Evolutionary conservation across 2,329 filamentous ascomycete species (phyloP), one percentile per base, ranked within the genome.

Genomic region (Cercospora berteroae): DNA sequence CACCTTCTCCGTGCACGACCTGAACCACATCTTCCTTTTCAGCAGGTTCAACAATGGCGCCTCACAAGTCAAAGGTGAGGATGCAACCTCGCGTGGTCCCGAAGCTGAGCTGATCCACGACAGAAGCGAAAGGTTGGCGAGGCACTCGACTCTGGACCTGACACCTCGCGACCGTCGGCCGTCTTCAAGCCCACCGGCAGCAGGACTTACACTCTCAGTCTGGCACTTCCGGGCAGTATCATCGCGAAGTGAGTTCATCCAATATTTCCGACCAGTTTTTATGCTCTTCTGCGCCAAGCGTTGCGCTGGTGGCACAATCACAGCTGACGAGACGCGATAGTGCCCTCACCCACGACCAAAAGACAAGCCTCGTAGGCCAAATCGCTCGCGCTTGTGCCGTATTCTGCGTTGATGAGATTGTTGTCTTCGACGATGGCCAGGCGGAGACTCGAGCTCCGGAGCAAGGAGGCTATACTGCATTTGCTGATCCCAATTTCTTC

Each of bases 351-450:
- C 87, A 89, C 70, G 92, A 96, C 68, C 89, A 92, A 76, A 90
- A 92, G 76, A 92, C 90, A 39, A 84, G 86, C 58, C 83, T 91
- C 58, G 90, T 89, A 1, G 91, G 90, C 7, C 89, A 90, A 70
- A 89, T 96, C 63, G 92, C 92, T 5, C 90, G 93, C 63, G 91
- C 92, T 36, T 85, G 93, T 61, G 90, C 91, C 69, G 89, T 96
- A 70, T 96, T 95, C 80, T 90, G 87, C 74, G 86, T 96, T 72
- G 93, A 96, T 77, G 93, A 96, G 80, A 85, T 96, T 31, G 84
- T 96, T 60, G 82, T 96, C 64, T 96, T 91, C 78, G 88, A 94
- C 75, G 93, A 96, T 79, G 85, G 84, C n/a, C 80, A 84, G 64
- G 74, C 71, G 33, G 67, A 64, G 16, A 73, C n/a, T 39, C 70